phyloP scores from a whole-genome alignment of 129 eudicot species.

The Gnaphalium uliginosum region DNA sequence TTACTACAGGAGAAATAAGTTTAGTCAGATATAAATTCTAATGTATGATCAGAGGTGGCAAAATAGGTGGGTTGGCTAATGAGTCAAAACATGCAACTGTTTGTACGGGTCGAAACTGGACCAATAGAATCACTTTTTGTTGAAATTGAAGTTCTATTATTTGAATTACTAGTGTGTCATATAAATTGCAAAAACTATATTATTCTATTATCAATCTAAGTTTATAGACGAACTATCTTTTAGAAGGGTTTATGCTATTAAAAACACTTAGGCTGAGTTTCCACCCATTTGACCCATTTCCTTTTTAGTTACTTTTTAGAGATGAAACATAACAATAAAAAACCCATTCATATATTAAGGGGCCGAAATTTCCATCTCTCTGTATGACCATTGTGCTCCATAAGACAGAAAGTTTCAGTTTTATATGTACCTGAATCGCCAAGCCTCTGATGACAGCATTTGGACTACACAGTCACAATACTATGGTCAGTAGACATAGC shows the following conservation, averaged over 20 bases:
- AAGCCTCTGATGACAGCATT: conserved; percentile 60
- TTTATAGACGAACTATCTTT: not conserved
- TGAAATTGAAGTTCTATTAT: not conserved
- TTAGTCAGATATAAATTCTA: conserved; percentile 5
- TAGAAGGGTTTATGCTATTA: not conserved
- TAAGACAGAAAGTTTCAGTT: conserved; percentile 4
- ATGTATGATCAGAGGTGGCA: not conserved
- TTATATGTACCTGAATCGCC: conserved; percentile 51
- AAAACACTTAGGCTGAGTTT: not conserved
- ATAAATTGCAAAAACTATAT: not conserved
- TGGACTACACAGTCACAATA: conserved; percentile 44
- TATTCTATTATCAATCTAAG: not conserved
- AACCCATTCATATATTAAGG: not conserved
- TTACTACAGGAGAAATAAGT: conserved; percentile 24
- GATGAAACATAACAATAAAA: not conserved
- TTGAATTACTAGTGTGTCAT: not conserved
- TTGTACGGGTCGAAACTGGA: not conserved
- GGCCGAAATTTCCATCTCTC: not conserved
- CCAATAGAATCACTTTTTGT: not conserved
- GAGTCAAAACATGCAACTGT: not conserved
- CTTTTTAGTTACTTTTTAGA: not conserved
- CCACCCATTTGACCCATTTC: not conserved
- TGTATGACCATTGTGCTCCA: not conserved
- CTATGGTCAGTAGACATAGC: conserved; percentile 24
- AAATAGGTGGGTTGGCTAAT: not conserved